phyloP scores from a whole-genome alignment of 2,329 filamentous ascomycete species.

The Venturiaceae sp. region DNA sequence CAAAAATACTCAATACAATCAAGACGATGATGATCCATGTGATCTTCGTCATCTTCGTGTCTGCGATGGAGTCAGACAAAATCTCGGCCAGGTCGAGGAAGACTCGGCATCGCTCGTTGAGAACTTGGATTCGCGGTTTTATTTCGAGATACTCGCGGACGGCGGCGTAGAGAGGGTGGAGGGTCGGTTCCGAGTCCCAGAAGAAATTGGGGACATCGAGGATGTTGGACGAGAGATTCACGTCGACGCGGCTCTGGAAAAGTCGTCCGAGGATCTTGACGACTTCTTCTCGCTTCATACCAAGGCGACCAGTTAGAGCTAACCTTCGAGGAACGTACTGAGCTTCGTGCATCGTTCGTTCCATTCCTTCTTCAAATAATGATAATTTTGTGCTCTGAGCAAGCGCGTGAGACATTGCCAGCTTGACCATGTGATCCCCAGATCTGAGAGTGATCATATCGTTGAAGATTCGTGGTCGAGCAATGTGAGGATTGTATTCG shows the following conservation, averaged over 20 bases:
- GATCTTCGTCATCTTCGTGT: constrained; percentile 89
- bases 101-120: constrained; percentile 93
- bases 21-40: constrained; percentile 98
- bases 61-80: constrained; percentile 80
- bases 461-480: constrained; percentile 88
- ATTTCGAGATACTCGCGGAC: constrained; percentile 98
- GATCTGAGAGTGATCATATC: constrained; percentile 98
- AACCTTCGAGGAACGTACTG: constrained; percentile 85
- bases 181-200: constrained; percentile 93
- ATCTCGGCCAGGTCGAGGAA: constrained; percentile 96
- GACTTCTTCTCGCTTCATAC: constrained; percentile 86
- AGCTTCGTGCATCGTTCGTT: constrained; percentile 83
- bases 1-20: constrained; percentile 81
- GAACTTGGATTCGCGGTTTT: constrained; percentile 86
- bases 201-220: constrained; percentile 96
- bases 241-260: constrained; percentile 91
- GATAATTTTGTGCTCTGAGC: constrained; percentile 94
- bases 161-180: constrained; percentile 88
- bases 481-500: constrained; percentile 81
- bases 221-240: constrained; percentile 94
- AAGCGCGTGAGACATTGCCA: constrained; percentile 95
- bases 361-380: constrained; percentile 95
- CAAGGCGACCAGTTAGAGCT: constrained; percentile 79
- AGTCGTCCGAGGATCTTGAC: constrained; percentile 82
- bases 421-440: constrained; percentile 96